Conservation (phyloP, 2,329 filamentous ascomycete species). For the Diatrype stigma region DNA sequence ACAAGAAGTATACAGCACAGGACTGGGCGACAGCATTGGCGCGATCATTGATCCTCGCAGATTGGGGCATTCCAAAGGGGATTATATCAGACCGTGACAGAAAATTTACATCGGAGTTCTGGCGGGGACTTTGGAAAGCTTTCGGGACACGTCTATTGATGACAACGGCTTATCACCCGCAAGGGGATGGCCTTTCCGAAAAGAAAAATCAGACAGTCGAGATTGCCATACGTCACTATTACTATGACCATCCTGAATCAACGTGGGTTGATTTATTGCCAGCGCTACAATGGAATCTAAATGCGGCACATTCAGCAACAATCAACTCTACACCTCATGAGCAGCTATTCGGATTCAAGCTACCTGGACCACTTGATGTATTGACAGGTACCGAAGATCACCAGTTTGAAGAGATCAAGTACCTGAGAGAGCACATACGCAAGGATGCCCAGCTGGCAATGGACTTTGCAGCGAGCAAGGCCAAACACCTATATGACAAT, state of each 20-base stretch:
- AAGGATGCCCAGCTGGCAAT: not conserved
- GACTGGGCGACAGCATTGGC: not conserved
- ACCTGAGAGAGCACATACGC: not conserved
- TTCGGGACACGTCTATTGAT: not conserved
- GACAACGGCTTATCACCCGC: not conserved
- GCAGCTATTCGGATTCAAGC: not conserved
- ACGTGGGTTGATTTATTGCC: not conserved
- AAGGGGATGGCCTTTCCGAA: too few relatives aligned
- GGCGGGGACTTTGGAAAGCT: not conserved
- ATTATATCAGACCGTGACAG: too few relatives aligned
- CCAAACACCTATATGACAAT: not conserved
- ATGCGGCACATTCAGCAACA: not conserved
- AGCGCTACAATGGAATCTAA: not conserved
- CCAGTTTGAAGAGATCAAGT: not conserved
- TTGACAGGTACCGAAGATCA: too few relatives aligned
- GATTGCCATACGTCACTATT: not conserved
- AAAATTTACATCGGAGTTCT: not conserved
- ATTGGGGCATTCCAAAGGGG: too few relatives aligned
- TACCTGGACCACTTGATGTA: not conserved
- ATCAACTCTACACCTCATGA: not conserved
- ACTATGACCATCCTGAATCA: not conserved
- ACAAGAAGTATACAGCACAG: not conserved
- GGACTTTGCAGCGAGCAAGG: not conserved
- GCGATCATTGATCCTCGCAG: not conserved
- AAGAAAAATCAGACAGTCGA: not conserved